Base-by-base conservation (phyloP, 805 yeast species). In the Metschnikowia shivogae region DNA sequence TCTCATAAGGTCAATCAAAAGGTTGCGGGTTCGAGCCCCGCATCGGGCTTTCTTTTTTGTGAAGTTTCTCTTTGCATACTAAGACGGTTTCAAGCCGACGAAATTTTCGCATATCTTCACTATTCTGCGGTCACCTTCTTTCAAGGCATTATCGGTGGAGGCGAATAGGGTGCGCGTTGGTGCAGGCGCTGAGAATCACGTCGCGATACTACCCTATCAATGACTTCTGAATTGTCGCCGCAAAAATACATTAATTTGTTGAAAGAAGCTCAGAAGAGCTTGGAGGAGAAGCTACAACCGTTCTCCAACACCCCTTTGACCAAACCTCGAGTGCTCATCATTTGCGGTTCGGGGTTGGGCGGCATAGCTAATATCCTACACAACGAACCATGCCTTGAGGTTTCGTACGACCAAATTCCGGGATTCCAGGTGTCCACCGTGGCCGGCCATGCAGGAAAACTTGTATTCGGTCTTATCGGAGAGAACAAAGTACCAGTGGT, bases 261-360 rank as follows among this genome's bases (percentile, higher is more conserved):
- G 41, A 45, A 43, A 12, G 46, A 57, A 33, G 67, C 67, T 12
- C 39, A 55, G 4, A 19, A 31, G 7, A 44, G 47, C n/a, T 48
- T 60, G 17, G 39, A 56, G 5, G 33, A 43, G 20, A 47, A 46
- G 27, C 50, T 56, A 14, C 43, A 17, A 34, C 36, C 40, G 24
- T 44, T 10, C 30, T 43, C 52, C 5, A 49, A 41, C 10, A 39
- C 47, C 17, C 44, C 39, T 10, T 52, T 64, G 36, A 17, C 6
- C 26, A 42, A 46, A 10, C 96, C 97, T 2, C 68, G 79, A 48
- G 82, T 80, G 0, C 77, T 89, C 46, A 84, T 92, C 52, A 86
- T 92, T 43, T 90, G 97, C 66, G 99, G 99, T 6, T 86, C 97
- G 4, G 99, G 99, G 0, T 72, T 92, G 13, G 95, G 96, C 10